Evolutionary conservation across 768 basidiomycete genomes (phyloP).

Genomic region (Cystobasidium tubakii): DNA sequence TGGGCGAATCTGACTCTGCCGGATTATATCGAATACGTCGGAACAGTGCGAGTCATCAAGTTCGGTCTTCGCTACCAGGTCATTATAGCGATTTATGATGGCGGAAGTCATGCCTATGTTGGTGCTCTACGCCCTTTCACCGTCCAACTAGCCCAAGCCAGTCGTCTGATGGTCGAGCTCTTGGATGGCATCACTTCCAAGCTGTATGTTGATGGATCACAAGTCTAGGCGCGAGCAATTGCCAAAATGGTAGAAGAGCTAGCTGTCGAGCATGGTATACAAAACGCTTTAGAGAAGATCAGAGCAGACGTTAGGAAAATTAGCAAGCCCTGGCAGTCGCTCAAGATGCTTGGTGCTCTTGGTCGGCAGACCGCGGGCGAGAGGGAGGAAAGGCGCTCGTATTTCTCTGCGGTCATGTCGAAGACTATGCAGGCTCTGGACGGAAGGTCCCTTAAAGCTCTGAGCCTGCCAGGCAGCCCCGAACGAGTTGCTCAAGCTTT

Average conservation of each 20-base stretch:
- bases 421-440: not conserved
- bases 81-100: not conserved
- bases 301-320: not conserved
- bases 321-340: not conserved
- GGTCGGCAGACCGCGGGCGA: too few relatives aligned
- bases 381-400: not conserved
- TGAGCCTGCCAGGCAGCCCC: not conserved
- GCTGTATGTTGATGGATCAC: not conserved
- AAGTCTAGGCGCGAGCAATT: not conserved
- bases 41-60: not conserved
- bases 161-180: not conserved
- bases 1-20: not conserved
- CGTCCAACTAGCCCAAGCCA: not conserved
- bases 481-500: not conserved
- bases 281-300: not conserved
- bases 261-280: not conserved
- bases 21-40: not conserved
- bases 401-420: not conserved
- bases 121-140: not conserved
- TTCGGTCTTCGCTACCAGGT: not conserved
- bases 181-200: too few relatives aligned
- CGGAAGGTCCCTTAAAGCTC: not conserved
- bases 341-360: not conserved
- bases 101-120: slow-evolving; percentile 7
- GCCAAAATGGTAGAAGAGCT: not conserved